phyloP scores from a whole-genome alignment of 2,329 filamentous ascomycete species.

The Coleophoma cylindrospora region DNA sequence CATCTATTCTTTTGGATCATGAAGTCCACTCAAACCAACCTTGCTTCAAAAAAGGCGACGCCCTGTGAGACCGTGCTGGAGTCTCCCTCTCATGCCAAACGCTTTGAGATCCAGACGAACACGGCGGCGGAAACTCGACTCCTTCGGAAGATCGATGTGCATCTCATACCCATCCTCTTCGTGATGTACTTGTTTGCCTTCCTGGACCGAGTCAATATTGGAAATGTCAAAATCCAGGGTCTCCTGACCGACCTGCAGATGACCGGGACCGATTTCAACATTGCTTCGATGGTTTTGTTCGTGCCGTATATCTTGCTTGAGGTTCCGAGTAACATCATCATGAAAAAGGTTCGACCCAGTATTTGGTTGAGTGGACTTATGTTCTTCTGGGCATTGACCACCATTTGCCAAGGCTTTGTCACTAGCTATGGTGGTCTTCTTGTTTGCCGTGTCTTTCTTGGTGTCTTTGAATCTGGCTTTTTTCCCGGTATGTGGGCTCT shows the following conservation, averaged over 20 bases:
- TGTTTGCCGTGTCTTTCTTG: slow-evolving; percentile 25
- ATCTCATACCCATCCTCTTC: slow-evolving; percentile 35
- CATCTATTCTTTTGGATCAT: no score
- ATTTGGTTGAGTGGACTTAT: slow-evolving; percentile 31
- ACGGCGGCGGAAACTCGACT: not conserved
- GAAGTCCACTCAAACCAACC: no score
- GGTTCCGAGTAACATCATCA: slow-evolving; percentile 15
- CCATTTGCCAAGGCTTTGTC: slow-evolving; percentile 41
- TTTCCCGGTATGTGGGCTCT: slow-evolving; percentile 31
- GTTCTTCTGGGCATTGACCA: slow-evolving; percentile 36
- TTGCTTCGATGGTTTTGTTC: slow-evolving; percentile 38
- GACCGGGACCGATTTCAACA: slow-evolving; percentile 40
- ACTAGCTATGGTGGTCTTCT: slow-evolving; percentile 33
- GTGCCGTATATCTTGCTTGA: slow-evolving; percentile 35
- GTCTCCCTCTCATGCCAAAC: no score
- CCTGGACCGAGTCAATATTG: slow-evolving; percentile 72
- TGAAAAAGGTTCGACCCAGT: slow-evolving; percentile 27
- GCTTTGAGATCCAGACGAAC: no score
- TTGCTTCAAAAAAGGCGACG: no score
- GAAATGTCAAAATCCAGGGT: slow-evolving; percentile 64
- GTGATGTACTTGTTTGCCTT: slow-evolving; percentile 70
- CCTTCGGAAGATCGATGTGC: slow-evolving; percentile 15
- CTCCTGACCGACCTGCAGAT: slow-evolving; percentile 59
- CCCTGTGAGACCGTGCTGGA: no score
- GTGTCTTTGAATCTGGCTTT: slow-evolving; percentile 39